Percentiles rank a stretch among this genome's conserved stretches.
Conservation (phyloP, 2,329 filamentous ascomycete species). For the Diplodia scrobiculata region DNA sequence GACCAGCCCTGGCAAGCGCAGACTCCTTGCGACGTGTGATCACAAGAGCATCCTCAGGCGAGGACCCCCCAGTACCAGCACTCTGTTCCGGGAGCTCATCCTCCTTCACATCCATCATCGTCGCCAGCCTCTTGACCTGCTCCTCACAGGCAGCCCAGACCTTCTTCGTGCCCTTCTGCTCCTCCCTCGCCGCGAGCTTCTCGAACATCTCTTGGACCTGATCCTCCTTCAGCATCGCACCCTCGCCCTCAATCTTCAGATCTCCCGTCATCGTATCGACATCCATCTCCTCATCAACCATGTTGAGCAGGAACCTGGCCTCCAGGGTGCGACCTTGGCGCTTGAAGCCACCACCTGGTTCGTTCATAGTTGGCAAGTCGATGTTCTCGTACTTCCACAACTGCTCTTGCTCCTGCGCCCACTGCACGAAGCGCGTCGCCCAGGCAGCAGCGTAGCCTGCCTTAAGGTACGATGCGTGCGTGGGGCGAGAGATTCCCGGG, state of each 20-base stretch:
- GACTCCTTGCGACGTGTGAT: neutral
- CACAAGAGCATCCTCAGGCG: neutral
- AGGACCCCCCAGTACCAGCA: neutral
- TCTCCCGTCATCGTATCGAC: neutral
- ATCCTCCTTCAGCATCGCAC: neutral
- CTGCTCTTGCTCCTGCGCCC: constrained; percentile 26
- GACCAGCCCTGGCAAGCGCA: neutral
- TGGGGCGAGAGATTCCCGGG: neutral
- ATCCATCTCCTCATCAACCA: neutral
- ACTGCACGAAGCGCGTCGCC: constrained; percentile 19
- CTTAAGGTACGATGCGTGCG: neutral
- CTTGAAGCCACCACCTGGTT: constrained; percentile 7
- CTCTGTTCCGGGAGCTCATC: neutral
- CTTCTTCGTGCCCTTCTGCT: neutral
- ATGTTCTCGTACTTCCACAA: constrained; percentile 3
- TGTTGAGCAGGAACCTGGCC: constrained; percentile 4
- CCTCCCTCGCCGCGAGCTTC: neutral
- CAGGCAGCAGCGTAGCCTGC: constrained; percentile 22
- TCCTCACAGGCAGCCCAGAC: constrained; percentile 3
- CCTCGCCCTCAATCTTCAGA: neutral
- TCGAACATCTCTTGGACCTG: neutral
- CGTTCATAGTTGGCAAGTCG: neutral
- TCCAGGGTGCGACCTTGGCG: constrained; percentile 13
- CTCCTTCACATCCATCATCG: neutral
- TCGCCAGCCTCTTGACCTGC: neutral